Evolutionary conservation across 2,329 filamentous ascomycete genomes (phyloP).

Genomic region (Ophiostoma australiae): DNA sequence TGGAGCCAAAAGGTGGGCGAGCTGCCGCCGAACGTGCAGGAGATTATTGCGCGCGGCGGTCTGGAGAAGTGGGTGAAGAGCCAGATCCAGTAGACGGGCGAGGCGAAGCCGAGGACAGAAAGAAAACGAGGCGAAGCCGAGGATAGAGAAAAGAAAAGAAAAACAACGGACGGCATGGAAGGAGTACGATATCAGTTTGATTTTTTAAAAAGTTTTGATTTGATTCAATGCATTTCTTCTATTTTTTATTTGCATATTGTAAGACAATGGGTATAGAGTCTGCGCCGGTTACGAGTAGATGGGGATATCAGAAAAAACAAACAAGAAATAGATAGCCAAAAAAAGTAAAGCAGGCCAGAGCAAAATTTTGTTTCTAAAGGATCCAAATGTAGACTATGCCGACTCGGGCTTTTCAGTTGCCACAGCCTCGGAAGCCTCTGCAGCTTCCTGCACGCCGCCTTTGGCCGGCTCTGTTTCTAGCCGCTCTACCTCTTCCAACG

Average conservation of each 20-base stretch:
- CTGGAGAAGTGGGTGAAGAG: constrained; percentile 78
- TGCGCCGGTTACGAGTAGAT: neutral
- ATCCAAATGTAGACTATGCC: no score
- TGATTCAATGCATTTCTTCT: neutral
- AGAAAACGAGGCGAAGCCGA: neutral
- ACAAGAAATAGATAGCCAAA: neutral
- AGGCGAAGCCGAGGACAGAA: neutral
- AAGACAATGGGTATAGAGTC: neutral
- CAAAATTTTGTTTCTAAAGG: no score
- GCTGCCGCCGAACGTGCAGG: constrained; percentile 64
- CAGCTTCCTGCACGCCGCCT: neutral
- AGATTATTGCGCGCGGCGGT: constrained; percentile 72
- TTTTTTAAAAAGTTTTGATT: constrained; percentile 16
- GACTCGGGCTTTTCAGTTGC: neutral
- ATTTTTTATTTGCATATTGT: neutral
- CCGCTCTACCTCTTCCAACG: neutral
- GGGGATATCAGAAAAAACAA: neutral
- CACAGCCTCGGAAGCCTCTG: neutral
- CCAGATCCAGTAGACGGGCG: constrained; percentile 45
- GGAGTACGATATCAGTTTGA: constrained; percentile 20
- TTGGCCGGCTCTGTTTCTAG: no score
- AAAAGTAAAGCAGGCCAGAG: no score
- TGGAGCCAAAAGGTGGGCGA: constrained; percentile 72
- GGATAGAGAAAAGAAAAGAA: neutral
- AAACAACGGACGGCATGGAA: neutral